A percentile compares a stretch with the other conserved stretches of the same genome.
These are phyloP conservation scores for Pterocarpus macrocarpus DNA, from an alignment of 306 rosid genomes.

Conservation along the genomic window DNA sequence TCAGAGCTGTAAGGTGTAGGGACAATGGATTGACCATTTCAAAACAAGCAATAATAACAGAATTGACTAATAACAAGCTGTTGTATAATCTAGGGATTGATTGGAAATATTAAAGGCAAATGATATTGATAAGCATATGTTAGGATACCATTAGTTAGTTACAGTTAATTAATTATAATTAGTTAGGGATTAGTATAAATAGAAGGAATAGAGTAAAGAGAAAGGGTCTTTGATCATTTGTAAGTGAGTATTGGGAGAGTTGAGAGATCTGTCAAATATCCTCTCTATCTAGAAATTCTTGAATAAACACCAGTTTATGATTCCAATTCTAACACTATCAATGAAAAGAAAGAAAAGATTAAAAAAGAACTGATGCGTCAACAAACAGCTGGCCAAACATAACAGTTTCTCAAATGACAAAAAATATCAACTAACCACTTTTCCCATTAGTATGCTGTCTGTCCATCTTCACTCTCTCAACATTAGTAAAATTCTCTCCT, in stretches of 20 bases:
- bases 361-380: slow-evolving; percentile 37
- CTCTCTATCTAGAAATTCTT: too few relatives aligned
- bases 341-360: neutral
- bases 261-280: too few relatives aligned
- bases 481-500: slow-evolving; percentile 41
- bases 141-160: too few relatives aligned
- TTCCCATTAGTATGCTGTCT: slow-evolving; percentile 48
- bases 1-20: neutral
- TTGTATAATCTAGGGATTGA: too few relatives aligned
- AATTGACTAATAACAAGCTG: slow-evolving; percentile 1
- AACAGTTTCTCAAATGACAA: slow-evolving; percentile 12
- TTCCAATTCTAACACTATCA: neutral
- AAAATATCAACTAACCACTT: slow-evolving; percentile 55
- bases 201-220: too few relatives aligned
- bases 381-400: slow-evolving; percentile 18
- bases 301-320: too few relatives aligned
- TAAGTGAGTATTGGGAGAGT: too few relatives aligned
- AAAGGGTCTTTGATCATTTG: too few relatives aligned
- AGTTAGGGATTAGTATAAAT: too few relatives aligned
- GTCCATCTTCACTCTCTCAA: slow-evolving; percentile 48
- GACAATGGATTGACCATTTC: neutral
- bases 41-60: neutral
- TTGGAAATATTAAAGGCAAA: slow-evolving; percentile 26
- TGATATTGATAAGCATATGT: slow-evolving; percentile 21
- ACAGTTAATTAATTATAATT: too few relatives aligned